These are phyloP conservation scores for Neurospora cerealis DNA, from an alignment of 495 filamentous ascomycete genomes.

Conservation along the genomic window DNA sequence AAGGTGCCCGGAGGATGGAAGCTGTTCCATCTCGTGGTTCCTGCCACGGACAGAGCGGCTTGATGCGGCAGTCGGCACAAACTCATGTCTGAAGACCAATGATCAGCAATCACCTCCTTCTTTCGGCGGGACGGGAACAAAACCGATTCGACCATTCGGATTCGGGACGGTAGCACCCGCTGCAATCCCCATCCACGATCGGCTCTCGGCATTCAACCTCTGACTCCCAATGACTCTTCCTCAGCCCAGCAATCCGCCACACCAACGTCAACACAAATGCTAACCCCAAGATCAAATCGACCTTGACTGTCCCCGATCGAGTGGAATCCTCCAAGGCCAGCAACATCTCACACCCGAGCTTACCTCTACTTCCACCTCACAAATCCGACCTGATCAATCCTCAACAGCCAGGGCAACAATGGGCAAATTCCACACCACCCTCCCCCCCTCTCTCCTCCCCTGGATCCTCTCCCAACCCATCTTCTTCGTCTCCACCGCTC, in stretches of 20 bases:
- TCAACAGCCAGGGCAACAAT: constrained; percentile 25
- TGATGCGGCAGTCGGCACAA: neutral
- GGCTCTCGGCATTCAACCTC: neutral
- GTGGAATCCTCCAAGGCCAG: no score
- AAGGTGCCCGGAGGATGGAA: no score
- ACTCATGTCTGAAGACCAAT: neutral
- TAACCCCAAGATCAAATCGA: no score
- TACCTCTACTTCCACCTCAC: no score
- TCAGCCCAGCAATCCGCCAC: no score
- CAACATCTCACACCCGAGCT: no score
- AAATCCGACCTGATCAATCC: no score
- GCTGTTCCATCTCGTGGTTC: neutral
- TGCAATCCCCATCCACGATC: neutral
- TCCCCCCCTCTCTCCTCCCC: constrained; percentile 42
- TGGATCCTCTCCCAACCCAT: constrained; percentile 55
- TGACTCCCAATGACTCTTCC: no score
- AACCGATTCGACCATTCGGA: neutral
- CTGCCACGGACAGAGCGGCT: neutral
- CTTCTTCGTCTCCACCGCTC: constrained; percentile 61
- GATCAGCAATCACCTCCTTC: neutral
- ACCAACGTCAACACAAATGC: no score
- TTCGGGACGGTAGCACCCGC: neutral
- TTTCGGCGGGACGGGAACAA: neutral
- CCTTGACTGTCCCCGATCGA: no score
- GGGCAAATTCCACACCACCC: constrained; percentile 51